These are phyloP conservation scores for Candida buenavistaensis DNA, from an alignment of 1,139 yeast genomes.

Conservation along the genomic window DNA sequence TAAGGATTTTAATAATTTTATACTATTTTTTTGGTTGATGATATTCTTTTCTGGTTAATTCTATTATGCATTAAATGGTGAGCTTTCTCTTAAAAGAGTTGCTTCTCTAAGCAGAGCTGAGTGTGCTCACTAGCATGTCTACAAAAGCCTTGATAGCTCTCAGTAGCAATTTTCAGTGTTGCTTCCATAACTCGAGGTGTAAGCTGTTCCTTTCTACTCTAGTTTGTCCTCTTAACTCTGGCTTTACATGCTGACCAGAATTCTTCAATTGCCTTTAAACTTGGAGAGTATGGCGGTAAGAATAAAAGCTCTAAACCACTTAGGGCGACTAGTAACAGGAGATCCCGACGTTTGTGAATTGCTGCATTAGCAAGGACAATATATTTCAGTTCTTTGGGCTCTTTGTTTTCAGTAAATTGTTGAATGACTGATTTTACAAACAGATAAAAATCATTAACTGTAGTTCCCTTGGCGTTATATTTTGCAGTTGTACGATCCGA, in stretches of 20 bases:
- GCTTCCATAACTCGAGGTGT: no score
- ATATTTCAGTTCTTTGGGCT: slow-evolving; percentile 3
- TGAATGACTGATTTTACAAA: slow-evolving; percentile 4
- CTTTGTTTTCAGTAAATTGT: slow-evolving; percentile 1
- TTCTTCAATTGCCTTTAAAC: slow-evolving; percentile 8
- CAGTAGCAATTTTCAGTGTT: no score
- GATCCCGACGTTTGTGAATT: slow-evolving; percentile 6
- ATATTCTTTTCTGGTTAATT: no score
- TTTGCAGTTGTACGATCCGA: not conserved
- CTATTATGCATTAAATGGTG: no score
- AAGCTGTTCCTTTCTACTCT: slow-evolving; percentile 3
- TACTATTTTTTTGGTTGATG: no score
- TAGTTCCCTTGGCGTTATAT: slow-evolving; percentile 2
- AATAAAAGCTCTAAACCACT: slow-evolving; percentile 8
- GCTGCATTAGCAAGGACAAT: slow-evolving; percentile 8
- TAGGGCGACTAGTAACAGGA: slow-evolving; percentile 6
- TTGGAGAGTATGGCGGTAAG: slow-evolving; percentile 8
- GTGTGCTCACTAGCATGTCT: no score
- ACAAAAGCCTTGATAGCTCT: no score
- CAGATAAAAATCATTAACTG: slow-evolving; percentile 3
- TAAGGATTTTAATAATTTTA: no score
- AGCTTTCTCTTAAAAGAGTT: no score
- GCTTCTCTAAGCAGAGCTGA: no score
- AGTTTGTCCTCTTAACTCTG: slow-evolving; percentile 4
- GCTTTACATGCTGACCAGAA: slow-evolving; percentile 8